phyloP scores from a whole-genome alignment of 2,329 filamentous ascomycete genomes.

The Penicillium frequentans region DNA sequence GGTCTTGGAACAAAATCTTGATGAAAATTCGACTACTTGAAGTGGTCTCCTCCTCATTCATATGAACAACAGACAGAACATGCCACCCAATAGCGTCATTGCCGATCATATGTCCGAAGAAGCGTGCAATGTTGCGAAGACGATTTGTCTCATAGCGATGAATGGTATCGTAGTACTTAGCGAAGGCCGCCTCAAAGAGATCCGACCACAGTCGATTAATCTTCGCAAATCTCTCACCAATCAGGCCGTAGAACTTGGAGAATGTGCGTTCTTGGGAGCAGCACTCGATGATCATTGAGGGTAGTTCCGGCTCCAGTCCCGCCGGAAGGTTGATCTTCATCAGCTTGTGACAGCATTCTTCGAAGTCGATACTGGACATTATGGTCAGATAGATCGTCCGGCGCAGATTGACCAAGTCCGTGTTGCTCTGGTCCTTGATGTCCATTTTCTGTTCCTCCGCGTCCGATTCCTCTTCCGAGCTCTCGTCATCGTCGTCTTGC shows the following conservation, averaged over 20 bases:
- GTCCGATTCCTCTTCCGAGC: constrained; percentile 70
- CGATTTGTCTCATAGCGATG: constrained; percentile 96
- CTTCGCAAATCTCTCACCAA: constrained; percentile 93
- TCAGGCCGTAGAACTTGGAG: constrained; percentile 93
- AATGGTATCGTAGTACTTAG: constrained; percentile 94
- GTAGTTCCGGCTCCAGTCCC: constrained; percentile 84
- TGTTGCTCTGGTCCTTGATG: constrained; percentile 97
- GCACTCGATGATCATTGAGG: constrained; percentile 96
- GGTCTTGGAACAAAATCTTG: constrained; percentile 94
- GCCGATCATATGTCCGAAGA: constrained; percentile 89
- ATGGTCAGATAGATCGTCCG: constrained; percentile 96
- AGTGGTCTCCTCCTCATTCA: constrained; percentile 97
- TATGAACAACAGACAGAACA: constrained; percentile 75
- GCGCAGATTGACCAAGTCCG: constrained; percentile 88
- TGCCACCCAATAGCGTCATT: constrained; percentile 93
- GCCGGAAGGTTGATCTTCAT: constrained; percentile 88
- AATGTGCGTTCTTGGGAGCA: constrained; percentile 96
- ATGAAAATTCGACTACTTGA: constrained; percentile 96
- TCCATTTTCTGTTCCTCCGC: constrained; percentile 81
- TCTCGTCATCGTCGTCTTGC: constrained; percentile 54
- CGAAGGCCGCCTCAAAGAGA: constrained; percentile 85
- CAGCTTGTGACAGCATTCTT: constrained; percentile 95
- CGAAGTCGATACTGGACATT: constrained; percentile 92
- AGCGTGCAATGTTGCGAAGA: constrained; percentile 88
- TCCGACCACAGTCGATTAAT: constrained; percentile 94